These are phyloP conservation scores for Didymella lethalis DNA, from an alignment of 2,329 filamentous ascomycete species.

Conservation along the genomic window DNA sequence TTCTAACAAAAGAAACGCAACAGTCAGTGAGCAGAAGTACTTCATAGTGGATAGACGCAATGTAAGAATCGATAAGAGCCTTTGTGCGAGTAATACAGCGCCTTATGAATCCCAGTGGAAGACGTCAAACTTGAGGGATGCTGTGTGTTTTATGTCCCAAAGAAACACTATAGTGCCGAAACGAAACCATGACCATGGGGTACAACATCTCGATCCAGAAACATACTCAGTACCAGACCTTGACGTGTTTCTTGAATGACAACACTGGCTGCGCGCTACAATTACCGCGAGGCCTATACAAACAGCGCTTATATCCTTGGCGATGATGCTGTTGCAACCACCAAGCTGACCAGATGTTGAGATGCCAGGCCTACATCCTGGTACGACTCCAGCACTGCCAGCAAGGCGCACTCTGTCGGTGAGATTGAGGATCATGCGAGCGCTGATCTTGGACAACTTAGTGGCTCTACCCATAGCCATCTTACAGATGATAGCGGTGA, in stretches of 20 bases:
- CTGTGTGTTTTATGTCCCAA: constrained; percentile 31
- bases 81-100: background rate
- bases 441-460: constrained; percentile 25
- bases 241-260: constrained; percentile 28
- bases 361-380: constrained; percentile 14
- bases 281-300: constrained; percentile 27
- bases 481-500: constrained; percentile 19
- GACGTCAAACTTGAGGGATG: constrained; percentile 13
- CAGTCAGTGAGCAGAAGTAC: constrained; percentile 20
- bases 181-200: constrained; percentile 22
- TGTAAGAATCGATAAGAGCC: background rate
- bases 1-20: constrained; percentile 3
- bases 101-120: constrained; percentile 4
- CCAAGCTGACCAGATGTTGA: constrained; percentile 2
- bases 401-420: constrained; percentile 23
- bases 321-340: constrained; percentile 23
- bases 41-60: constrained; percentile 23
- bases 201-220: constrained; percentile 22
- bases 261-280: constrained; percentile 22
- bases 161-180: constrained; percentile 25
- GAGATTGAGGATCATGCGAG: constrained; percentile 33
- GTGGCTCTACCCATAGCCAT: constrained; percentile 20
- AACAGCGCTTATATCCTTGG: constrained; percentile 27
- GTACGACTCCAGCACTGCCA: constrained; percentile 31
- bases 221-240: constrained; percentile 23